Evolutionary conservation across 2,329 filamentous ascomycete genomes (phyloP), one percentile per base, ranked within the genome.

Genomic region (Penicillium sp.): DNA sequence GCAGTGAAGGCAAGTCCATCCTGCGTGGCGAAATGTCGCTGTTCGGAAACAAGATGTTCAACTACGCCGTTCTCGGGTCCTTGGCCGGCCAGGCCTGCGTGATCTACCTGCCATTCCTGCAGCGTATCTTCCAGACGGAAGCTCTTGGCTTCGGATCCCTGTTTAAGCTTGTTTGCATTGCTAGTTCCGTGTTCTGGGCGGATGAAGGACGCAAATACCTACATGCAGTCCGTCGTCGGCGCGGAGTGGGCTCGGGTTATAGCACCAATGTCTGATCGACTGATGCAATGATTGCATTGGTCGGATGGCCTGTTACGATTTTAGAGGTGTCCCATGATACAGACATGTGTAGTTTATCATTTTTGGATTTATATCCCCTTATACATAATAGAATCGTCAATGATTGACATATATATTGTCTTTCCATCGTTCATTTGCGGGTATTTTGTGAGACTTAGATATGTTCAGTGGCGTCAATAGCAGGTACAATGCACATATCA

Each of bases 111-210:
- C 94, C 94, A 9, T 92, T 91, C 77, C 78, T 99, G 64, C 94
- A 99, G 75, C 84, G 89, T 48, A 87, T 97, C 5, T 99, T 99
- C 76, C 94, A 99, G 78, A 99, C 94, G 0, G 94, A 99, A 74
- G 87, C 89, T 0, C 74, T 99, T 50, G 79, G 84, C 0, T 70
- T 92, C 8, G 77, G 81, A 56, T 94, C 99, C 78, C 73, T 97
- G 52, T 67, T 91, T 38, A 78, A 85, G 55, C 77, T 99, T 62
- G 65, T 93, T 27, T 70, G 84, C 42, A 79, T 99, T 57, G 89
- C 92, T 57, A 97, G 92, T 76, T 85, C 84, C 47, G 94, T 99
- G 27, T 96, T 99, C 73, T 97, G 91, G 90, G 91, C 86, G 11
- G 94, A 99, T 73, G 94, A 99, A 76, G 81, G 81, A 40, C 82